Conservation (phyloP, 2,329 filamentous ascomycete species). For the Pestalotiopsis sp. region DNA sequence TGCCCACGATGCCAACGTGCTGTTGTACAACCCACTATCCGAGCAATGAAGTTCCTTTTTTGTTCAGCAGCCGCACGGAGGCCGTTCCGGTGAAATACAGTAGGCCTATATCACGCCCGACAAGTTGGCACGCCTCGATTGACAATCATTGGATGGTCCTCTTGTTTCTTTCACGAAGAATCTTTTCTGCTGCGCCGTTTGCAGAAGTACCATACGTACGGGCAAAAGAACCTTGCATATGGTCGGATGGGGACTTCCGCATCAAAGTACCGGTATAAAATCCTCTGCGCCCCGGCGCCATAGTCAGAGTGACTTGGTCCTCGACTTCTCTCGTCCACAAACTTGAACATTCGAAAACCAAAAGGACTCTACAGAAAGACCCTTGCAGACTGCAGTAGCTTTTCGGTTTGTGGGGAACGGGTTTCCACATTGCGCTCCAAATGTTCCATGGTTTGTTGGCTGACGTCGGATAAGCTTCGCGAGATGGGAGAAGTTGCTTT, state of each 20-base stretch:
- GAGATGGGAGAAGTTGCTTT: no score
- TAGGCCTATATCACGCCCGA: neutral
- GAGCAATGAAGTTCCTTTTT: neutral
- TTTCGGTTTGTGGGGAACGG: neutral
- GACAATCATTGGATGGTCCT: no score
- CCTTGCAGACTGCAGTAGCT: neutral
- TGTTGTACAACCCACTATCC: neutral
- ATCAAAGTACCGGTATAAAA: neutral
- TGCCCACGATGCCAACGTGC: neutral
- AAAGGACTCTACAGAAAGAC: neutral
- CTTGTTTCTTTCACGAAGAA: neutral
- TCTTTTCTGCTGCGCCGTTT: neutral
- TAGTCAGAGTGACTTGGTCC: neutral
- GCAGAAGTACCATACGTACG: neutral
- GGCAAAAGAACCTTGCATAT: constrained; percentile 1
- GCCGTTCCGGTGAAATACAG: neutral
- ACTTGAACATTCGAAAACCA: neutral
- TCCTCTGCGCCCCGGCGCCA: neutral
- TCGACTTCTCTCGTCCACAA: neutral
- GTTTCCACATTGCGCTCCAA: neutral
- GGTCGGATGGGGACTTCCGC: neutral
- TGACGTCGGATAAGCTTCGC: no score
- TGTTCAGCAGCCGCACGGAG: neutral
- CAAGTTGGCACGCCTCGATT: no score
- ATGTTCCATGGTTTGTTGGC: no score